A percentile compares a stretch with the other conserved stretches of the same genome.
These are phyloP conservation scores for Cyberlindnera samutprakarnensis DNA, from an alignment of 805 yeast species.

Conservation along the genomic window DNA sequence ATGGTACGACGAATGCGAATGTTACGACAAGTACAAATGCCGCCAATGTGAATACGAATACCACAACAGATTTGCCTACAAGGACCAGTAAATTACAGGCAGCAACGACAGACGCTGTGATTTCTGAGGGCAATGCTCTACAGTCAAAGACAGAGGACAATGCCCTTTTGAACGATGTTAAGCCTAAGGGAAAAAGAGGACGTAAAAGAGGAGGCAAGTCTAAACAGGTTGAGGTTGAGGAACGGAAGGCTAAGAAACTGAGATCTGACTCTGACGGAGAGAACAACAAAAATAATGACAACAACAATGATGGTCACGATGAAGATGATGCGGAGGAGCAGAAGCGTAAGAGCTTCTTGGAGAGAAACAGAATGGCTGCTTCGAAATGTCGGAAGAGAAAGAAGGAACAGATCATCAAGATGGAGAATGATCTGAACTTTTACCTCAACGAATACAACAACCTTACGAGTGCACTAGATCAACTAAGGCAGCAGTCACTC, in stretches of 20 bases:
- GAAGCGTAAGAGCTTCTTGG: slow-evolving; percentile 71
- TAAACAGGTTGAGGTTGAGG: not conserved
- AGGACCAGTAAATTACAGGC: not conserved
- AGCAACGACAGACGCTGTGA: not conserved
- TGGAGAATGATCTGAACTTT: slow-evolving; percentile 71
- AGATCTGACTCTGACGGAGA: not conserved
- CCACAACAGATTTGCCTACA: not conserved
- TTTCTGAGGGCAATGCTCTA: not conserved
- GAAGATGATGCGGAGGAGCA: slow-evolving; percentile 47
- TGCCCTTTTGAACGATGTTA: not conserved
- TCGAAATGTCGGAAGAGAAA: slow-evolving; percentile 92
- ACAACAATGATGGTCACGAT: not conserved
- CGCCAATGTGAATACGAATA: not conserved
- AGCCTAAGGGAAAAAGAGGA: not conserved
- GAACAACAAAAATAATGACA: not conserved
- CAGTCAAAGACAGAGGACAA: not conserved
- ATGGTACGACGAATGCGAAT: slow-evolving; percentile 1
- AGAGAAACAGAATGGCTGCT: slow-evolving; percentile 92
- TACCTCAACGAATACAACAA: slow-evolving; percentile 66
- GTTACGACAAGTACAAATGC: not conserved
- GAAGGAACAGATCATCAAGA: slow-evolving; percentile 76
- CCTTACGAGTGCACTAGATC: slow-evolving; percentile 49
- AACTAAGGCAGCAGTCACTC: slow-evolving; percentile 50
- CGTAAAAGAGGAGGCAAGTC: too few species aligned
- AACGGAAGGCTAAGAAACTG: not conserved